Evolutionary conservation across 2,329 filamentous ascomycete species (phyloP), one percentile per base, ranked within the genome.

Genomic region (Mycosphaerella sp.): DNA sequence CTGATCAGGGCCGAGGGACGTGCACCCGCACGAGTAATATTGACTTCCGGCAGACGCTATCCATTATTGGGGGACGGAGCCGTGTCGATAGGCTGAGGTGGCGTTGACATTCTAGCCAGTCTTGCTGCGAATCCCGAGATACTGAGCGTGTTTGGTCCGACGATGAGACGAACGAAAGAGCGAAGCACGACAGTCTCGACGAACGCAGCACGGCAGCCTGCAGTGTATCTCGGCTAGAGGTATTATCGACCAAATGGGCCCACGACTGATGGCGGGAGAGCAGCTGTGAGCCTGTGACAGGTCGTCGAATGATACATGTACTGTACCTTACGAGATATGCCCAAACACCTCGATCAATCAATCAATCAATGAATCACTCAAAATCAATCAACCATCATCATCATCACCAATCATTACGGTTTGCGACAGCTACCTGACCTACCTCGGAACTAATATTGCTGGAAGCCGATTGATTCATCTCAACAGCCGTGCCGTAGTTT

Each of bases 31-130:
- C 13, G 30, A 21, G 43, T 47, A 36, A 42, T 34, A 53, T 53
- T 34, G 44, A 41, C 53, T 54, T 52, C 51, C 55, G 53, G 50
- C 55, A 56, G 43, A 51, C 43, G 27, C 25, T 48, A 56, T 52
- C 48, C 48, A 56, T 49, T 52, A 56, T 49, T 52, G 53, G 46
- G 43, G 39, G 37, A 40, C 13, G 35, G 44, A 36, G 51, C 44
- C 46, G 44, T 50, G 39, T 43, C 34, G 44, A 45, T 49, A 43
- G 41, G 41, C 53, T 27, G 32, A 39, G 44, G 41, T 39, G 48
- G 49, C 48, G 52, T 36, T 18, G 44, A 17, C 18, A 21, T 41
- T 41, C 36, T 32, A 37, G 37, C 45, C 45, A 41, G 37, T 48
- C 36, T 41, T 25, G 45, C 45, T 48, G 30, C 37, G 36, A 41